These are phyloP conservation scores for Chaetomium sp. DNA, from an alignment of 2,329 filamentous ascomycete species.

Conservation along the genomic window DNA sequence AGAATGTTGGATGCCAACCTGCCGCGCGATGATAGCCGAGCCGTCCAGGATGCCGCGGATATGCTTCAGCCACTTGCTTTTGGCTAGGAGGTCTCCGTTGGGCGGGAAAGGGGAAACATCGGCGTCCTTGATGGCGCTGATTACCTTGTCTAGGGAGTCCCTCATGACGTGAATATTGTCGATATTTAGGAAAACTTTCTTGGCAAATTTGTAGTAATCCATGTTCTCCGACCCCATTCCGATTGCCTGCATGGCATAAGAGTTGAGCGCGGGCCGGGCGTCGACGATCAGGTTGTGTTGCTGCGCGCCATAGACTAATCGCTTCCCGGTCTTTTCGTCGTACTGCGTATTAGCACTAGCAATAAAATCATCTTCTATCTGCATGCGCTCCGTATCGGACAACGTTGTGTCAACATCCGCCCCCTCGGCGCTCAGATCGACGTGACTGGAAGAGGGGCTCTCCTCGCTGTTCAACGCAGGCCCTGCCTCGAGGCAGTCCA, in stretches of 20 bases:
- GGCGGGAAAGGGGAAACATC: constrained; percentile 83
- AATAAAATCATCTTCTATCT: constrained; percentile 69
- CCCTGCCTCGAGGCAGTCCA: constrained; percentile 45
- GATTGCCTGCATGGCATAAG: constrained; percentile 88
- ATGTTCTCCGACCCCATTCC: constrained; percentile 96
- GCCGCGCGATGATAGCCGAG: constrained; percentile 78
- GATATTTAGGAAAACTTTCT: constrained; percentile 90
- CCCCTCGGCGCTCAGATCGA: constrained; percentile 46
- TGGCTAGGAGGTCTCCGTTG: constrained; percentile 75
- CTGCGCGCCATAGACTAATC: constrained; percentile 83
- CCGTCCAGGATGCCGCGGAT: constrained; percentile 83
- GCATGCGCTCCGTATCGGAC: constrained; percentile 63
- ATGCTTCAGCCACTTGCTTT: constrained; percentile 90
- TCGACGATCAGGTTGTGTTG: constrained; percentile 95
- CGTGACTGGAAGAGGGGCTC: constrained; percentile 54
- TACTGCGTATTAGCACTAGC: constrained; percentile 52
- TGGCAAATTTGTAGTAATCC: constrained; percentile 91
- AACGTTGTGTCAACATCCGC: constrained; percentile 51
- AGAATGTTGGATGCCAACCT: constrained; percentile 88
- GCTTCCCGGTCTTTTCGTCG: constrained; percentile 62
- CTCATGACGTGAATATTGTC: constrained; percentile 99
- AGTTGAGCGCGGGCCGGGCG: constrained; percentile 90
- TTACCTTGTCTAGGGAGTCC: constrained; percentile 80
- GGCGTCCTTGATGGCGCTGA: constrained; percentile 89
- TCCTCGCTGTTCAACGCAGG: constrained; percentile 40